Evolutionary conservation across 179 eudicot species (phyloP), one percentile per base, ranked within the genome.

Genomic region (Patellifolia procumbens): DNA sequence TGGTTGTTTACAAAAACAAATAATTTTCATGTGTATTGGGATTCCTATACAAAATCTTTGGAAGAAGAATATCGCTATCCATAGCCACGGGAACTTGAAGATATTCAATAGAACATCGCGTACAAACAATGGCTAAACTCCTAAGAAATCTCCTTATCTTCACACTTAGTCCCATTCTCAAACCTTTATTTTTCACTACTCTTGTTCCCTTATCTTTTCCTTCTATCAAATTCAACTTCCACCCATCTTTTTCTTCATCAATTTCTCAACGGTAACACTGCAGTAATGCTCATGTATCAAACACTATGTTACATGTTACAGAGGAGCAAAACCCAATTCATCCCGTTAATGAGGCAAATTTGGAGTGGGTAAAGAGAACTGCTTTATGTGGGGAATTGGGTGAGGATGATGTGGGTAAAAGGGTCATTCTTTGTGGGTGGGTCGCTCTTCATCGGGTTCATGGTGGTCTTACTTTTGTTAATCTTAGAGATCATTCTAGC

Each of bases 391-490:
- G 98, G 17, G 74, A 91, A 48, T 85, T 94, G 85, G 82, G 89
- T 1, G 90, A 88, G 74, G 64, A 68, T 64, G 90, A 94, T 78
- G 94, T 89, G 34, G 98, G 96, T 55, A 85, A 80, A 75, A 82
- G 91, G 84, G 96, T 94, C 66, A 84, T 84, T 72, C 88, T 92
- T 12, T 94, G 98, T 62, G 98, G 98, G 64, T 92, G 98, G 98
- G 97, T 94, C 59, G 98, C 94, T 5, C 89, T 91, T 63, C 97
- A 91, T 52, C 87, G 98, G 73, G 80, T 89, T 35, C 97, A 94
- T 71, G 93, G 93, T 20, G 92, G 97, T 1, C 91, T 94, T 45
- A 91, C 94, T 69, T 94, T 94, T 75, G 68, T 94, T 52, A 91
- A 71, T 77, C 90, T 94, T 24, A 78, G 98, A 70, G 97, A 94